A percentile compares a stretch with the other conserved stretches of the same genome.
phyloP scores from a whole-genome alignment of 2,329 filamentous ascomycete genomes.

The Ophiostoma sp. region DNA sequence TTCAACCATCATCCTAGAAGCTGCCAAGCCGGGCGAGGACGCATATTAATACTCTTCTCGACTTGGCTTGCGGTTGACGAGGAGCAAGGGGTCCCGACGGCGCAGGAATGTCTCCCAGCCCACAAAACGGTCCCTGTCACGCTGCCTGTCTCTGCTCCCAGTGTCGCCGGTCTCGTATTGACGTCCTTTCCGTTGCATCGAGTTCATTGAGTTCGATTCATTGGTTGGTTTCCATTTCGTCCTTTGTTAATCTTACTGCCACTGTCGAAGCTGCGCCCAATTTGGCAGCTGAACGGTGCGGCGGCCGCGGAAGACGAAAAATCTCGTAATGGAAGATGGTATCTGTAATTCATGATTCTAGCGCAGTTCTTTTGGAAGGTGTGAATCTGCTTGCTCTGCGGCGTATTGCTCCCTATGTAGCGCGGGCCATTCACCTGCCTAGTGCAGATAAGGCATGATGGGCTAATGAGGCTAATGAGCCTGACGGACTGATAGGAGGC shows the following conservation, averaged over 20 bases:
- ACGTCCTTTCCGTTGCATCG: not conserved
- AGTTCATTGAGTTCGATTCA: not conserved
- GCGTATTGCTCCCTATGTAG: not conserved
- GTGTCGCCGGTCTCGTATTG: not conserved
- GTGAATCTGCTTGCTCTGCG: not conserved
- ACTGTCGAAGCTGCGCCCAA: not conserved
- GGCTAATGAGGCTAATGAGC: not conserved
- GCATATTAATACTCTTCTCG: not conserved
- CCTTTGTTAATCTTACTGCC: not conserved
- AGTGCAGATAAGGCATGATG: not conserved
- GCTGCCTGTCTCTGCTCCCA: not conserved
- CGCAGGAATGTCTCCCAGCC: not conserved
- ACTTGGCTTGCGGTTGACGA: not conserved
- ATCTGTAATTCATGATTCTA: not conserved
- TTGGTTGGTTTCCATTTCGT: not conserved
- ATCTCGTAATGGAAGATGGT: not conserved
- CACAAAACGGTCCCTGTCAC: not conserved
- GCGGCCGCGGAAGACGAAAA: not conserved
- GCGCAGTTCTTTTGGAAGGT: constrained; percentile 11
- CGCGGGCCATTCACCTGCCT: constrained; percentile 5
- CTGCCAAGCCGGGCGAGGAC: not conserved
- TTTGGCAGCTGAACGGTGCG: not conserved
- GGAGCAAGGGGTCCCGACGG: not conserved
- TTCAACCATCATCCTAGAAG: not conserved
- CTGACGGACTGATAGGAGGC: not conserved